Evolutionary conservation across 2,329 filamentous ascomycete genomes (phyloP).

Genomic region (Diaporthe nobilis): DNA sequence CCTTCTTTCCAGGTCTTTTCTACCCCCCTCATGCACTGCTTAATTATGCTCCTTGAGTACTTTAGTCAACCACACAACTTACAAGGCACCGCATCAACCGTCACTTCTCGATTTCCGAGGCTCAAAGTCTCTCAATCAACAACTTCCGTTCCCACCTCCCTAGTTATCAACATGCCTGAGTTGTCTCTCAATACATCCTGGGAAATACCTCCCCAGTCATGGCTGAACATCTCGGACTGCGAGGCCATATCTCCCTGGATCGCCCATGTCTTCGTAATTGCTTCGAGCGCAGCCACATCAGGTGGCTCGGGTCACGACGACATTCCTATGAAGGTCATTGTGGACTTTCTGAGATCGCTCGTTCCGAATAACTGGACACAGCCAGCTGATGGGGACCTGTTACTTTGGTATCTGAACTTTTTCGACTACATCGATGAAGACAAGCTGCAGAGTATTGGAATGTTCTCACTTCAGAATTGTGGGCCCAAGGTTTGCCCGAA

Average conservation of each 20-base stretch:
- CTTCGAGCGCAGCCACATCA: not conserved
- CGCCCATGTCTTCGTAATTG: not conserved
- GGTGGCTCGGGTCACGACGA: not conserved
- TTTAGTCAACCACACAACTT: too few species aligned
- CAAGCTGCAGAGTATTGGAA: not conserved
- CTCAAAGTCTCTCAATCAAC: not conserved
- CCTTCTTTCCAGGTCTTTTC: too few species aligned
- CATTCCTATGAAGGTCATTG: not conserved
- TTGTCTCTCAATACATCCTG: not conserved
- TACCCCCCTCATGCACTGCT: not conserved
- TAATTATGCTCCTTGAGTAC: not conserved
- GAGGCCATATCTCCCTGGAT: not conserved
- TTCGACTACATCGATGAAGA: not conserved
- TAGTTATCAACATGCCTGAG: not conserved
- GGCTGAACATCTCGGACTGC: not conserved
- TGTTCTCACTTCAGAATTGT: not conserved
- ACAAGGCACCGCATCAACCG: not conserved
- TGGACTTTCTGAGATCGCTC: not conserved
- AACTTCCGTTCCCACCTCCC: not conserved
- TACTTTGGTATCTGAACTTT: not conserved
- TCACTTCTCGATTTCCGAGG: fast-evolving
- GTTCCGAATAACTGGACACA: not conserved
- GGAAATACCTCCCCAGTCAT: not conserved
- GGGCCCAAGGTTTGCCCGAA: not conserved
- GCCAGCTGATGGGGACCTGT: not conserved